Evolutionary conservation across 371 early-diverging fungal genomes (phyloP).

Genomic region (Haplosporangium sp.): DNA sequence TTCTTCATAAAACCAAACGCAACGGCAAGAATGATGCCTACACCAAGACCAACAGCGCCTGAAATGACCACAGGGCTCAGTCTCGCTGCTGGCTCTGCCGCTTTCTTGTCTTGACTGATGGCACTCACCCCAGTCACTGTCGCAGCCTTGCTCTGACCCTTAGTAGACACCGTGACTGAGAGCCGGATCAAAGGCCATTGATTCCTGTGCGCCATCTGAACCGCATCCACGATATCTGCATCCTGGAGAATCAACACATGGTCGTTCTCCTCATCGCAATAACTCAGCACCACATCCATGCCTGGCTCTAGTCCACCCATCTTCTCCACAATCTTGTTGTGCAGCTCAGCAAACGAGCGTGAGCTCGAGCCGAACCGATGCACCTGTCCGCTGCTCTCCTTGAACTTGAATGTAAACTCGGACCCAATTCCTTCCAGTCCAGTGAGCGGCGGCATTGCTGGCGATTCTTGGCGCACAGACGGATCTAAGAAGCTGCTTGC

Average conservation of each 20-base stretch:
- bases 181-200: conserved; percentile 46
- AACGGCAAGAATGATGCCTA: conserved; percentile 32
- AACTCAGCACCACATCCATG: conserved; percentile 63
- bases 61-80: conserved; percentile 31
- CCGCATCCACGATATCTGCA: conserved; percentile 80
- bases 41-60: conserved; percentile 43
- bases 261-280: conserved; percentile 87
- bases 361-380: conserved; percentile 78
- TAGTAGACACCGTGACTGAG: conserved; percentile 35
- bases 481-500: conserved; percentile 29
- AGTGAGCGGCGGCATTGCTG: conserved; percentile 57
- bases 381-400: conserved; percentile 73
- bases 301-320: conserved; percentile 62
- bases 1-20: conserved; percentile 41
- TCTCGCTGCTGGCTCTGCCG: conserved; percentile 7
- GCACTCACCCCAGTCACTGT: background rate
- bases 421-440: conserved; percentile 53
- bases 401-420: conserved; percentile 86
- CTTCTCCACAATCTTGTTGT: conserved; percentile 64
- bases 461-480: conserved; percentile 45
- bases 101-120: background rate
- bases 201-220: conserved; percentile 74
- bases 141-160: conserved; percentile 1
- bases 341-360: conserved; percentile 61
- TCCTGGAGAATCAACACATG: conserved; percentile 71